Base-by-base conservation (phyloP, 106 monocot genomes). In the Dactylorhiza incarnata region DNA sequence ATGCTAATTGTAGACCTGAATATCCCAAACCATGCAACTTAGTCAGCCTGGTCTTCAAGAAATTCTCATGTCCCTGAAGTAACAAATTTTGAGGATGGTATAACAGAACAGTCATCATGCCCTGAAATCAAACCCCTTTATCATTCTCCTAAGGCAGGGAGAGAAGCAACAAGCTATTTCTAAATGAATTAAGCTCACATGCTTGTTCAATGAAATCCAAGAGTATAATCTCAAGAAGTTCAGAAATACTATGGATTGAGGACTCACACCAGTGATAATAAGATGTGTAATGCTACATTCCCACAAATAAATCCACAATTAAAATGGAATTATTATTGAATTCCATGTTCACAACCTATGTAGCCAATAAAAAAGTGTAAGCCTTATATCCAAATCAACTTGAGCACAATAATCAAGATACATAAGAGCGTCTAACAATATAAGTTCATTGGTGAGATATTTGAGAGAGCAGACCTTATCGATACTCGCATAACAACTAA, bases 81-180 rank as follows among this genome's bases (percentile, higher is more conserved):
- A 83, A 68, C 5, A 78, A 59, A 48, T 71, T 72, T 71, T 37
- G 76, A 45, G 73, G 83, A 76, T 87, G 86, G 26, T 74, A 80
- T 48, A 84, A 78, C 29, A 91, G 48, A 48, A 84, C 78, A 78
- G 66, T 87, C 56, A 73, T 84, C 89, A 89, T 94, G 52, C 74
- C 87, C 86, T 83, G 80, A 82, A 78, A 81, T 14, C 48, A 75
- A 79, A 74, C 54, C 43, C 17, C 29, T 70, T 43, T 14, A 66
- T 66, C 24, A 59, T 22, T 59, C 20, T 59, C 58, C 58, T 59
- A 59, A 59, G 15, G 54, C 54, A 14, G 54, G 58, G 58, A 59
- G 22, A 3, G 22, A 59, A 59, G 22, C 54, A 7, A 25, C 9
- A 62, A 24, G 25, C 23, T 12, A 66, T 26, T 37, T 13, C 13